phyloP scores from a whole-genome alignment of 106 monocot genomes.

The Dendrobium huoshanense region DNA sequence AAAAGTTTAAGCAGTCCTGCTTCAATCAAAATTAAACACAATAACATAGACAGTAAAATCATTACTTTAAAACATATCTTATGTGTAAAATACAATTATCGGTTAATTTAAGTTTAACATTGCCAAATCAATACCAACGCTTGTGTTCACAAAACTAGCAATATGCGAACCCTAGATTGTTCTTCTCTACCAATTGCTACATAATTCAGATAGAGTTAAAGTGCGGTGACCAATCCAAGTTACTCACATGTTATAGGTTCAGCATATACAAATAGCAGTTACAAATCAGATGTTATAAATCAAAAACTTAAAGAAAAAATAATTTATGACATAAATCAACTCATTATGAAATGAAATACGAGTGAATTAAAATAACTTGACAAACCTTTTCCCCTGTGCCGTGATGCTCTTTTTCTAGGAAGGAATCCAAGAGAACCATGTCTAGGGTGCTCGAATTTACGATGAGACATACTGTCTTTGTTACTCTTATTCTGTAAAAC shows the following conservation, averaged over 20 bases:
- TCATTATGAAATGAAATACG: neutral
- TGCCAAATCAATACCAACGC: neutral
- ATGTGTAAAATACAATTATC: neutral
- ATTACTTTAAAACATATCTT: neutral
- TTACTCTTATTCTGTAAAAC: neutral
- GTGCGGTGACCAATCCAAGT: too few species aligned
- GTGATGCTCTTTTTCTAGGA: slow-evolving; percentile 60
- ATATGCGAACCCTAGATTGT: too few species aligned
- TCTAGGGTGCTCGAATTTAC: slow-evolving; percentile 80
- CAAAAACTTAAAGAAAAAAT: neutral
- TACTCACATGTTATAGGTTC: neutral
- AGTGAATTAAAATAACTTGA: neutral
- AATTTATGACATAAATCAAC: neutral
- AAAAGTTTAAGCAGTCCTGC: too few species aligned
- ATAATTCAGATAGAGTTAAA: too few species aligned
- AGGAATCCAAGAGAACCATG: slow-evolving; percentile 88
- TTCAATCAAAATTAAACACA: neutral
- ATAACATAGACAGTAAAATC: neutral
- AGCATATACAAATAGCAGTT: neutral
- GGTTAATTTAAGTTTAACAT: neutral
- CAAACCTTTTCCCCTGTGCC: slow-evolving; percentile 82
- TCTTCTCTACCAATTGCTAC: too few species aligned
- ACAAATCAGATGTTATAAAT: neutral
- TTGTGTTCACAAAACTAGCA: too few species aligned
- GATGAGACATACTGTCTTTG: slow-evolving; percentile 51